These are phyloP conservation scores for Cyberlindnera euphorbiae DNA, from an alignment of 805 yeast species.

Conservation along the genomic window DNA sequence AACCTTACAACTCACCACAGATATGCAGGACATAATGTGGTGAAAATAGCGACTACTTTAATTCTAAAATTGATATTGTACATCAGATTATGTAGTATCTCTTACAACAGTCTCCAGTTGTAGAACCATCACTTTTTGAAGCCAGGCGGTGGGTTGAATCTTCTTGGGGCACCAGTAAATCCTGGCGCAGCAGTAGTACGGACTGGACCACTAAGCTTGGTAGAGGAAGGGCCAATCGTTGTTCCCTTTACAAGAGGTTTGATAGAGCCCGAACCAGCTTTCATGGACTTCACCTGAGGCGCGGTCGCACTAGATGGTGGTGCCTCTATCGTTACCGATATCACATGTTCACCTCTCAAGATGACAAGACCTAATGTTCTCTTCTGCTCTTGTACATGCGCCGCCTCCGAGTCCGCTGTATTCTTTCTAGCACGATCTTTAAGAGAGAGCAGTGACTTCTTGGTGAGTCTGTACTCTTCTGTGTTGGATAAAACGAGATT, in stretches of 20 bases:
- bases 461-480: conserved; percentile 76
- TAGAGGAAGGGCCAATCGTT: conserved; percentile 1
- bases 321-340: conserved; percentile 40
- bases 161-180: conserved; percentile 32
- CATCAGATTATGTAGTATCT: too few relatives aligned
- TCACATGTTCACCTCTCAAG: conserved; percentile 82
- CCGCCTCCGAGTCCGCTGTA: conserved; percentile 33
- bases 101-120: too few relatives aligned
- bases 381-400: conserved; percentile 52
- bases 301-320: conserved; percentile 22
- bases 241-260: conserved; percentile 22
- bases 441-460: conserved; percentile 41
- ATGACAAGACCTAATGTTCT: conserved; percentile 77
- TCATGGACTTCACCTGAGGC: conserved; percentile 23
- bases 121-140: conserved; percentile 32
- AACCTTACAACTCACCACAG: too few relatives aligned
- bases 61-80: too few relatives aligned
- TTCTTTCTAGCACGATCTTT: conserved; percentile 29
- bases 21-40: too few relatives aligned
- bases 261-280: conserved; percentile 27
- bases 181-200: conserved; percentile 29
- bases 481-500: conserved; percentile 81
- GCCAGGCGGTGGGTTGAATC: conserved; percentile 47
- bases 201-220: conserved; percentile 21
- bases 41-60: too few relatives aligned